Conservation (phyloP, 192 early-diverging fungal genomes). For the Geranomyces variabilis region DNA sequence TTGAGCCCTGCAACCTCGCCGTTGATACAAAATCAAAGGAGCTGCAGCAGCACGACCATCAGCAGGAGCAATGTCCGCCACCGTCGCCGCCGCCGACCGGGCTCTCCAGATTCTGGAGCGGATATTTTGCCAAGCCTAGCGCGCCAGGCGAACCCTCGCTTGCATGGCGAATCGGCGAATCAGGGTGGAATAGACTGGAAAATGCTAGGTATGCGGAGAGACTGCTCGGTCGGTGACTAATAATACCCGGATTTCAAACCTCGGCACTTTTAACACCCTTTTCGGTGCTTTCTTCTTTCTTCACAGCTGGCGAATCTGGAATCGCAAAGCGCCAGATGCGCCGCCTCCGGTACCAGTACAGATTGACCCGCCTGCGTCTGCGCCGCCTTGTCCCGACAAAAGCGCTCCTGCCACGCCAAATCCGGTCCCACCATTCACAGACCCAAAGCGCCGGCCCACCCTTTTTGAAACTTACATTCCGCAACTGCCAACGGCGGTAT, state of each 20-base stretch:
- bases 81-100: too few relatives aligned
- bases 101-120: not conserved
- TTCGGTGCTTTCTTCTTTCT: not conserved
- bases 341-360: not conserved
- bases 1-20: too few relatives aligned
- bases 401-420: not conserved
- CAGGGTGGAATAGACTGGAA: not conserved
- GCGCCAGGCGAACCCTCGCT: not conserved
- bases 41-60: not conserved
- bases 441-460: not conserved
- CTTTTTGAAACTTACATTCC: slow-evolving; percentile 16
- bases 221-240: not conserved
- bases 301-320: slow-evolving; percentile 22
- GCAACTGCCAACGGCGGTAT: slow-evolving; percentile 10
- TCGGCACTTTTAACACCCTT: not conserved
- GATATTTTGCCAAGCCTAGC: not conserved
- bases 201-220: slow-evolving; percentile 6
- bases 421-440: not conserved
- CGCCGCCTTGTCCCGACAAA: too few relatives aligned
- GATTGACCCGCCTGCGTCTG: too few relatives aligned
- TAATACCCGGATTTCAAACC: not conserved
- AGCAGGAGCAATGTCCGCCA: not conserved
- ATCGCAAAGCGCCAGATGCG: not conserved
- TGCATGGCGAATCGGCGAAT: slow-evolving; percentile 6
- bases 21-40: slow-evolving; percentile 6